Evolutionary conservation across 352 stramenopile species (phyloP), one percentile per base, ranked within the genome.

Genomic region (Globisporangium paddicum): DNA sequence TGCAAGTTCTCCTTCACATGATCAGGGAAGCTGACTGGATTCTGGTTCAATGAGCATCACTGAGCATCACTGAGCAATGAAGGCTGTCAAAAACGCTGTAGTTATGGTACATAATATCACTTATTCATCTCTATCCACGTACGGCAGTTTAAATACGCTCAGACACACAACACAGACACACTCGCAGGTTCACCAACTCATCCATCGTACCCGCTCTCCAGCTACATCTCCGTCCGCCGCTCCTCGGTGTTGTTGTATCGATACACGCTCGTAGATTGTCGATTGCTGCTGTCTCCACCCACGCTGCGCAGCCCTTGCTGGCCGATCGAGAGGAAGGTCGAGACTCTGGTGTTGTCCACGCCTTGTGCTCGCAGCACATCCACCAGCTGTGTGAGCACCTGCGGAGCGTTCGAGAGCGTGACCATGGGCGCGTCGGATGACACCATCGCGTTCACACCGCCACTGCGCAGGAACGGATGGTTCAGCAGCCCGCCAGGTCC

Each of bases 381-480:
- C 0, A 66, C 75, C 21, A 90, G 63, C 44, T 87, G 75, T 0
- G 58, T 52, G 4, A 90, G 67, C 52, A 84, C 53, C 1, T 77
- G 52, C 4, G 74, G 63, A 7, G 72, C 74, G 19, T 79, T 79
- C 35, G 41, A 40, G n/a, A 73, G 63, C 3, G 77, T 87, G 21
- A 89, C 73, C 26, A 26, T 26, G n/a, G 60, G 53, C 23, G 58
- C 34, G 8, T 58, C 55, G 18, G 72, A 51, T 3, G 64, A 44
- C 23, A 67, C 58, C 26, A 55, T 56, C 5, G 62, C 37, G 40
- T 64, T 67, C 4, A 64, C 66, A 26, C 64, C 58, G 16, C 59
- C 60, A 55, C 64, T 79, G 32, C 66, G 73, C 26, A 95, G 54
- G 46, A 97, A 97, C 42, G 79, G 72, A 59, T 97, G 88, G n/a